Conservation (phyloP, 441 rosid genomes). For the Monsonia emarginata region DNA sequence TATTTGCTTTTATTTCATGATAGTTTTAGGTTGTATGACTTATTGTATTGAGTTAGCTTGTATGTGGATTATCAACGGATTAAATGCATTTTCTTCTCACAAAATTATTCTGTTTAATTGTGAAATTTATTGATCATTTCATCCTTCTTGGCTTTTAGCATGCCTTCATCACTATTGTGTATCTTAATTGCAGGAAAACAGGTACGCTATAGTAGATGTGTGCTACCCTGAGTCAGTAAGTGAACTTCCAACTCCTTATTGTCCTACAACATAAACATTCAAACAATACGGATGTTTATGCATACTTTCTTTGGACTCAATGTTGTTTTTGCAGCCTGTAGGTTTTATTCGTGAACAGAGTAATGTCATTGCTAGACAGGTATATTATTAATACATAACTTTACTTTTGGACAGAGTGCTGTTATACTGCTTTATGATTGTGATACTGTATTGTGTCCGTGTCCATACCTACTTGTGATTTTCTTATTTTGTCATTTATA, state of each 20-base stretch:
- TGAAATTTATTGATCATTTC: neutral
- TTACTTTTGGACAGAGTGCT: neutral
- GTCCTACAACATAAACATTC: neutral
- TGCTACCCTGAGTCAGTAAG: constrained; percentile 76
- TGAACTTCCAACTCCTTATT: constrained; percentile 9
- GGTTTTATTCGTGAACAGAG: constrained; percentile 82
- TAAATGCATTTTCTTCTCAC: neutral
- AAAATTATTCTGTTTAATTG: neutral
- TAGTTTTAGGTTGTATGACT: neutral
- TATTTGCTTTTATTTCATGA: neutral
- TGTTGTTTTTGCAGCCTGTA: constrained; percentile 53
- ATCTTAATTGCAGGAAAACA: constrained; percentile 58
- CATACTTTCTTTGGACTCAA: constrained; percentile 5
- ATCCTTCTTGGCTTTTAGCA: neutral
- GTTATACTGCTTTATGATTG: neutral
- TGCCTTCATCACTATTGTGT: constrained; percentile 8
- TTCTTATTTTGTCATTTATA: neutral
- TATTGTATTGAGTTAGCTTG: neutral
- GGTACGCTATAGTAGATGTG: constrained; percentile 76
- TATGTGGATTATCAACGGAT: neutral
- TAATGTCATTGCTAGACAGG: constrained; percentile 70
- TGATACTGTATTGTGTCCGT: neutral
- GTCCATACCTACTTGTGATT: too few relatives aligned
- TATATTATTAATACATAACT: constrained; percentile 18
- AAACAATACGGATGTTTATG: neutral